phyloP scores from a whole-genome alignment of 805 yeast genomes.

The Yarrowia porcina region DNA sequence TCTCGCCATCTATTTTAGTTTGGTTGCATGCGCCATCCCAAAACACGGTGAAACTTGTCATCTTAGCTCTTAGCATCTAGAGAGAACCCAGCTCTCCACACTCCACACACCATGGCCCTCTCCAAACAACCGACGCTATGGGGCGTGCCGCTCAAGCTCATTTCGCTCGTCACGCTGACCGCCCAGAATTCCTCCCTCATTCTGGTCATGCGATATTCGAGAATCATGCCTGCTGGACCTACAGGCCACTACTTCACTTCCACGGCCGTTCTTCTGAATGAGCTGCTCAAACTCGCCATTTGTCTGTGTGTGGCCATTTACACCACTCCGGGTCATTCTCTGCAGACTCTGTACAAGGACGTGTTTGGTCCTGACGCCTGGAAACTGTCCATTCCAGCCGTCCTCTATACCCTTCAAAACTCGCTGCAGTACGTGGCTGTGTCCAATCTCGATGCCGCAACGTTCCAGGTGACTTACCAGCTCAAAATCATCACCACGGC shows the following conservation, averaged over 20 bases:
- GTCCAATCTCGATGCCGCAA: constrained; percentile 43
- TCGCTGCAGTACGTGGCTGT: constrained; percentile 44
- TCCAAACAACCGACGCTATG: constrained; percentile 26
- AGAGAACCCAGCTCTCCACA: background rate
- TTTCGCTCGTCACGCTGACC: constrained; percentile 41
- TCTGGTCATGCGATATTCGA: constrained; percentile 44
- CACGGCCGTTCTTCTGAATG: constrained; percentile 44
- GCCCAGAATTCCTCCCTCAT: constrained; percentile 43
- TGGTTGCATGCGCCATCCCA: background rate
- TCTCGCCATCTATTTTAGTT: too few relatives aligned
- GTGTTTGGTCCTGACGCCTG: constrained; percentile 41
- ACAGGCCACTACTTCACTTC: constrained; percentile 40
- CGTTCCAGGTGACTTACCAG: constrained; percentile 46
- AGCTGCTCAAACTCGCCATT: constrained; percentile 39
- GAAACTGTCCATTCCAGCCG: constrained; percentile 44
- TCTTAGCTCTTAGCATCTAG: too few relatives aligned
- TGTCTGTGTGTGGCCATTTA: constrained; percentile 35
- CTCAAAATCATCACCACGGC: constrained; percentile 45
- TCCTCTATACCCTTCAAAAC: constrained; percentile 43
- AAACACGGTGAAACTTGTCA: background rate
- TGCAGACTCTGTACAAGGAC: constrained; percentile 30
- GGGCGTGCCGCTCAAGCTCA: constrained; percentile 38
- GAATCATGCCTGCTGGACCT: constrained; percentile 40
- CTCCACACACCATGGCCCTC: background rate
- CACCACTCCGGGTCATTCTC: constrained; percentile 31